Evolutionary conservation across 768 basidiomycete species (phyloP).

Genomic region (Hygrophoropsis aurantiaca): DNA sequence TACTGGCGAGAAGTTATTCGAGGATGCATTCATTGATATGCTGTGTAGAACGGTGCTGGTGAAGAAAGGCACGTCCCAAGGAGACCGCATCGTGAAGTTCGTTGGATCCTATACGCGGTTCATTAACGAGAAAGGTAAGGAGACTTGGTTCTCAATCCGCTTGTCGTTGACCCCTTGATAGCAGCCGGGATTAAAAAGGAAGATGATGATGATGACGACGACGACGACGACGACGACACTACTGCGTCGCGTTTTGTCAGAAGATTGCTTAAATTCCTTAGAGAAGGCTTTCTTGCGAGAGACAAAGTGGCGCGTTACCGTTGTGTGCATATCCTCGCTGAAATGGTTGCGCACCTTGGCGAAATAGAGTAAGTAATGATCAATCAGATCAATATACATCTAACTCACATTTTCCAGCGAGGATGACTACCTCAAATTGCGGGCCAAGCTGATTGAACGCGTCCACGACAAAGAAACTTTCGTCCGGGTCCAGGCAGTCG

Average conservation of each 20-base stretch:
- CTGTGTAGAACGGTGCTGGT: conserved; percentile 60
- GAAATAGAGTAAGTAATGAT: conserved; percentile 73
- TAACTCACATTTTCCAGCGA: conserved; percentile 49
- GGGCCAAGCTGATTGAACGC: conserved; percentile 65
- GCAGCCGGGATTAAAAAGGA: conserved; percentile 36
- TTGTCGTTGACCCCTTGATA: conserved; percentile 13
- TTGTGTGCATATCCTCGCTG: conserved; percentile 70
- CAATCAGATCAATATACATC: not conserved
- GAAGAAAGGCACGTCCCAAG: conserved; percentile 79
- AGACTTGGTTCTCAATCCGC: not conserved
- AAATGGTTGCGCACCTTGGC: conserved; percentile 78
- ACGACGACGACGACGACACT: conserved; percentile 65
- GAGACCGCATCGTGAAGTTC: conserved; percentile 81
- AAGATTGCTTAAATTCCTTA: conserved; percentile 66
- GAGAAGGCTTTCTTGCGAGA: conserved; percentile 79
- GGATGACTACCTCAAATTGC: conserved; percentile 66
- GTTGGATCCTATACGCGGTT: conserved; percentile 75
- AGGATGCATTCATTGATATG: conserved; percentile 59
- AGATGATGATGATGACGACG: conserved; percentile 38
- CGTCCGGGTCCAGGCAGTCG: conserved; percentile 77
- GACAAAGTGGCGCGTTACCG: conserved; percentile 87
- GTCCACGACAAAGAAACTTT: conserved; percentile 74
- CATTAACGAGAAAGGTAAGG: conserved; percentile 73
- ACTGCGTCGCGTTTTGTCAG: conserved; percentile 67
- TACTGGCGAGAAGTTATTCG: conserved; percentile 77